Evolutionary conservation across 2,329 filamentous ascomycete genomes (phyloP).

Genomic region (Neonectria faginata): DNA sequence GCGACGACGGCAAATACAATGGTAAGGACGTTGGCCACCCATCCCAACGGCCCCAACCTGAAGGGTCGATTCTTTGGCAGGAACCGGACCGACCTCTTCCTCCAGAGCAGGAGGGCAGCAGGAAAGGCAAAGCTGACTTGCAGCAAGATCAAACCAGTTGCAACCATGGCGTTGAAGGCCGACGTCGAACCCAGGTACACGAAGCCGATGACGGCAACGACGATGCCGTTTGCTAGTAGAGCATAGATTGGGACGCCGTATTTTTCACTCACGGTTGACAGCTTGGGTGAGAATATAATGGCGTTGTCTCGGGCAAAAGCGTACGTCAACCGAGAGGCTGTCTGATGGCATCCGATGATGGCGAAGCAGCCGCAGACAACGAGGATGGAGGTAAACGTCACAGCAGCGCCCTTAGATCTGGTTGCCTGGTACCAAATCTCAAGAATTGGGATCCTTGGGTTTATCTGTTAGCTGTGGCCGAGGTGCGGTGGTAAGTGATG

Average conservation of each 20-base stretch:
- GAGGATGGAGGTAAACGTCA: conserved; percentile 23
- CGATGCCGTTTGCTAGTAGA: conserved; percentile 19
- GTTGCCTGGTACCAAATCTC: conserved; percentile 27
- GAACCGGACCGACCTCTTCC: conserved; percentile 18
- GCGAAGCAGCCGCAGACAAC: conserved; percentile 32
- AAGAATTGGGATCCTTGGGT: conserved; percentile 15
- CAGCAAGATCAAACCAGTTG: conserved; percentile 24
- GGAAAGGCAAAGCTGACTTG: conserved; percentile 31
- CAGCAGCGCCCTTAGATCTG: conserved; percentile 15
- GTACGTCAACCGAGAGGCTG: conserved; percentile 35
- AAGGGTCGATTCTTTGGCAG: conserved; percentile 21
- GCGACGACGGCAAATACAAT: conserved; percentile 21
- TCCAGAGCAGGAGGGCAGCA: conserved; percentile 17
- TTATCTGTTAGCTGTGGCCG: not conserved
- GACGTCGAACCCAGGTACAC: conserved; percentile 27
- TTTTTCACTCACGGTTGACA: conserved; percentile 10
- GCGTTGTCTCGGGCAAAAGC: conserved; percentile 36
- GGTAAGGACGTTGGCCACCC: conserved; percentile 22
- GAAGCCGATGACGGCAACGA: conserved; percentile 26
- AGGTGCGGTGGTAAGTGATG: no score
- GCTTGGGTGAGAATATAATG: conserved; percentile 18
- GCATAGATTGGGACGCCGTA: conserved; percentile 22
- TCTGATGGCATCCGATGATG: conserved; percentile 30
- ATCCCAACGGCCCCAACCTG: conserved; percentile 23
- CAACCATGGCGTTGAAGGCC: conserved; percentile 32